phyloP scores from a whole-genome alignment of 2,329 filamentous ascomycete species.

The Botryosphaeria dothidea region DNA sequence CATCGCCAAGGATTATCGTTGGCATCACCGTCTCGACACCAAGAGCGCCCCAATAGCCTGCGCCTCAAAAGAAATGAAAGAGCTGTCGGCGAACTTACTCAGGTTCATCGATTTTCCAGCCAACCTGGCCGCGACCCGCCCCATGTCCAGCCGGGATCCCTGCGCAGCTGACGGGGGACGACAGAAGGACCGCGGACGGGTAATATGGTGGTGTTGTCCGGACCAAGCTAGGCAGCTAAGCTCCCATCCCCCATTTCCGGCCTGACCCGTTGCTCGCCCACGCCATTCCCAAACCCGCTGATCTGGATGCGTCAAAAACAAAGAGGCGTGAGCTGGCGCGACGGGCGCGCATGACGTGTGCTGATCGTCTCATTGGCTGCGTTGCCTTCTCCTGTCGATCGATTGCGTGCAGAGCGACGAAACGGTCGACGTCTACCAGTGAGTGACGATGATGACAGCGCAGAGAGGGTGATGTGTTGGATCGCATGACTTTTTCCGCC shows the following conservation, averaged over 20 bases:
- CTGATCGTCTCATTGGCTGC: neutral
- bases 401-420: neutral
- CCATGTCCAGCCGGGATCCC: neutral
- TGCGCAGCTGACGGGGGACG: neutral
- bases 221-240: constrained; percentile 1
- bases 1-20: neutral
- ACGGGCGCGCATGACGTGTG: neutral
- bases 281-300: too few species aligned
- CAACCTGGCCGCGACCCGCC: too few species aligned
- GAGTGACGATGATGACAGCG: neutral
- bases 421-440: neutral
- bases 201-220: neutral
- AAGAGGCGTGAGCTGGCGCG: neutral
- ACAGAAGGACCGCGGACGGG: neutral
- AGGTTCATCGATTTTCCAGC: neutral
- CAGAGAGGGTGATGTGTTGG: neutral
- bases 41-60: neutral
- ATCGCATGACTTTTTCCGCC: neutral
- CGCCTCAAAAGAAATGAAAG: neutral
- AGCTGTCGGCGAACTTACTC: neutral
- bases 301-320: neutral
- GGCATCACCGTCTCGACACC: neutral
- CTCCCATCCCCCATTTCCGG: neutral
- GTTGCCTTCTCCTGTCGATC: neutral
- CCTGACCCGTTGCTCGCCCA: neutral